Evolutionary conservation across 805 yeast species (phyloP).

Genomic region (Millerago galiae): DNA sequence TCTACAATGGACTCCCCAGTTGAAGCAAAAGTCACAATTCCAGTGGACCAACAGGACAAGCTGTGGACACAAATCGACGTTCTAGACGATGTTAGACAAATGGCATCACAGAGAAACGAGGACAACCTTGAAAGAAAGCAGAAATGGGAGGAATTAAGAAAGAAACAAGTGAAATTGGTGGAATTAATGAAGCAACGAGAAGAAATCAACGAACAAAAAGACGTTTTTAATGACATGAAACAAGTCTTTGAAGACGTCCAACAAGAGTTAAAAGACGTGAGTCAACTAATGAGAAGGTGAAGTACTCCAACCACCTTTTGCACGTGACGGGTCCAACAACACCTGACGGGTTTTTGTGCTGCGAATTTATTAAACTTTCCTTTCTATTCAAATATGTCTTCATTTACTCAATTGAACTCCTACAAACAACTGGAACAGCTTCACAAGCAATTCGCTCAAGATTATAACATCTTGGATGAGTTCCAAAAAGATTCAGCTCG

Average conservation of each 20-base stretch:
- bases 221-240: slow-evolving; percentile 6
- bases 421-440: slow-evolving; percentile 74
- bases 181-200: slow-evolving; percentile 3
- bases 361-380: not conserved
- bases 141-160: slow-evolving; percentile 3
- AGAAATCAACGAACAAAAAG: not conserved
- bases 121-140: not conserved
- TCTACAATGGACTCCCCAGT: not conserved
- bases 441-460: slow-evolving; percentile 64
- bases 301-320: not conserved
- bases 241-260: slow-evolving; percentile 10
- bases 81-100: slow-evolving; percentile 65
- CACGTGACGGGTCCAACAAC: not conserved
- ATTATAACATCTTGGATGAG: slow-evolving; percentile 62
- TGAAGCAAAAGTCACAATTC: slow-evolving; percentile 1
- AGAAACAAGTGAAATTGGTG: slow-evolving; percentile 11
- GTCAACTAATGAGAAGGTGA: slow-evolving; percentile 10
- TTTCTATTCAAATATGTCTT: not conserved
- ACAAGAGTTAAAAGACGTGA: slow-evolving; percentile 9
- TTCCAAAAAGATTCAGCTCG: slow-evolving; percentile 71
- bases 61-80: slow-evolving; percentile 87
- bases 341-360: slow-evolving; percentile 1
- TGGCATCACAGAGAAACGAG: slow-evolving; percentile 8
- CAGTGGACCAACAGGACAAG: slow-evolving; percentile 63
- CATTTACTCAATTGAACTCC: slow-evolving; percentile 60